Percentiles rank a stretch among this genome's conserved stretches.
These are phyloP conservation scores for Halenospora varia DNA, from an alignment of 495 filamentous ascomycete species.

Conservation along the genomic window DNA sequence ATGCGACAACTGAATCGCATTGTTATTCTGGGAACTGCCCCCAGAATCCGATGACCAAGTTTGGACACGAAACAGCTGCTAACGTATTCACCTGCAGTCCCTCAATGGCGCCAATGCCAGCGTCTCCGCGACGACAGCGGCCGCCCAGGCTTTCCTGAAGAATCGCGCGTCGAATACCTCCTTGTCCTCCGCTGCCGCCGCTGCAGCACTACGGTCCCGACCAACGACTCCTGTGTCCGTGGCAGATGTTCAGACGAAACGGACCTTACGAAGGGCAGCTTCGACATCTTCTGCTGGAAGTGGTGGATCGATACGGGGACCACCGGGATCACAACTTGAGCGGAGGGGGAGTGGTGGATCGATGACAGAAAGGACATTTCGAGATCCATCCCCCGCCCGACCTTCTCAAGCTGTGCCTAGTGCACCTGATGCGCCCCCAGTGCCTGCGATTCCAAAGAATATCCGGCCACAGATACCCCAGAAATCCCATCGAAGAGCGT, in stretches of 20 bases:
- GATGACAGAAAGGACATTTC: constrained; percentile 83
- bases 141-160: constrained; percentile 72
- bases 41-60: neutral
- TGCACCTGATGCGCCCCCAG: constrained; percentile 57
- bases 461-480: constrained; percentile 25
- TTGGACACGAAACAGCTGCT: constrained; percentile 11
- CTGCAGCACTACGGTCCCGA: constrained; percentile 72
- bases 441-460: constrained; percentile 64
- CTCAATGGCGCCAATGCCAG: constrained; percentile 57
- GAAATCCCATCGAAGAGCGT: constrained; percentile 38
- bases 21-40: neutral
- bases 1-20: constrained; percentile 13
- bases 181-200: constrained; percentile 79
- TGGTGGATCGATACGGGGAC: constrained; percentile 35
- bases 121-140: constrained; percentile 69
- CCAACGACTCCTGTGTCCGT: constrained; percentile 72
- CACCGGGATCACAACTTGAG: constrained; percentile 43
- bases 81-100: constrained; percentile 40
- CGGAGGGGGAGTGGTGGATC: constrained; percentile 69
- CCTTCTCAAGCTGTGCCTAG: constrained; percentile 23
- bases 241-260: constrained; percentile 80
- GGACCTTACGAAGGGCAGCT: constrained; percentile 66
- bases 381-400: constrained; percentile 59
- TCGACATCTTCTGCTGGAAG: constrained; percentile 66
- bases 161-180: constrained; percentile 58